Base-by-base conservation (phyloP, 192 early-diverging fungal species). In the Coemansia reversa region DNA sequence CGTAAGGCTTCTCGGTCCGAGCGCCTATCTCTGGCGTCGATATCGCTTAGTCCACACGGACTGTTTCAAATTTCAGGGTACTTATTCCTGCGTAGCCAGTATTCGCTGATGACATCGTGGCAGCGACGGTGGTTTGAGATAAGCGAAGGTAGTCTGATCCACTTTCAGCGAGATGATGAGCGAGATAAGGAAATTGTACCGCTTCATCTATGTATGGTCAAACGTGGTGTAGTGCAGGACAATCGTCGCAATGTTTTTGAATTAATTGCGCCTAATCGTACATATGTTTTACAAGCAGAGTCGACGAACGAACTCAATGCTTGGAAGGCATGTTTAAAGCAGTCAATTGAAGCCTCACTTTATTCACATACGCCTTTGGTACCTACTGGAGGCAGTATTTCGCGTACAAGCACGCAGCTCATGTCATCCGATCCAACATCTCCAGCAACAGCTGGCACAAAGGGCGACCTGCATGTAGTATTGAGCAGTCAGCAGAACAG, bases 81-180 rank as follows among this genome's bases (percentile, higher is more conserved):
- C 58, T 67, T 95, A 16, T 94, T 89, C 66, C 86, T 93, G 71
- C 87, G 88, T 60, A 89, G 85, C 60, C 81, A 84, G 29, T 86
- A 87, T 27, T 83, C 89, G 63, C 86, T 94, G 4, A 74, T 93
- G 78, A 83, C 88, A 63, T 86, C 85, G 47, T 94, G 92, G 92
- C 85, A 85, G 55, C 87, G 92, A 20, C 84, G 89, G 52, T 93
- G 90, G 66, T 92, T 91, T 69, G 86, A 79, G 47, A 87, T 93
- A 30, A 75, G 82, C 49, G 84, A 85, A 56, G 88, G 86, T 50
- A 52, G 77, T 19, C 60, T 93, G 50, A 69, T 80, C 9, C 88
- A 84, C 45, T 76, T 82, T 65, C 58, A 69, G 47, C 73, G 81
- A 19, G 84, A 83, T 33, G 86, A 88, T 24, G 86, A 86, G 25